Evolutionary conservation across 805 yeast genomes (phyloP), one percentile per base, ranked within the genome.

Genomic region (Candida schatavii): DNA sequence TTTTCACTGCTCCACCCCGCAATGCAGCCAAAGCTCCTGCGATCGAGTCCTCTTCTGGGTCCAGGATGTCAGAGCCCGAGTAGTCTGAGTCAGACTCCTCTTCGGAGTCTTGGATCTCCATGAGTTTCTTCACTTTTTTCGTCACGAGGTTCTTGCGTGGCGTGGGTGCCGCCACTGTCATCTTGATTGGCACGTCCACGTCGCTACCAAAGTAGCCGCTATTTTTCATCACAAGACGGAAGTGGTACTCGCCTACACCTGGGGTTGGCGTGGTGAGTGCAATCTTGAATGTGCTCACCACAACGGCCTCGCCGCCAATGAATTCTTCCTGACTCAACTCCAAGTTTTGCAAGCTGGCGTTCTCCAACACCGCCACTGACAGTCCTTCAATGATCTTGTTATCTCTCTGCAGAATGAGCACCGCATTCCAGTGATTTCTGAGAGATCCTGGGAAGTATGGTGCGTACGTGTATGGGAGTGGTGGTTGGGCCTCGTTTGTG

Each of bases 151-250:
- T 42, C 25, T 45, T 44, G 19, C 44, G 40, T 15, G 50, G 49
- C 51, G 64, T 57, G 2, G 56, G 54, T 18, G 78, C 72, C 51
- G 77, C 72, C 27, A 90, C 95, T n/a, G 75, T 70, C 83, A 90
- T 75, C 19, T 68, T 66, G 37, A 88, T 63, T 7, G 90, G 84
- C 46, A 83, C 75, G 49, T 83, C 88, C 19, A 88, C 59, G 58
- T 91, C 97, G 15, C 78, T 65, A 4, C 96, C 96, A 59, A 87
- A 88, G 61, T 88, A 90, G 35, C 85, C 81, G 40, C 85, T 75
- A 42, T 85, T 83, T 56, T 81, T 80, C 56, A 91, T 61, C 19
- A 81, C 65, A 14, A 90, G 68, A 64, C 89, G 77, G 71, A 87
- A 87, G 49, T 78, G 81, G 56, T 66, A 78, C 32, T 66, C 69